These are phyloP conservation scores for Eutypa lata DNA, from an alignment of 2,329 filamentous ascomycete genomes.

Conservation along the genomic window DNA sequence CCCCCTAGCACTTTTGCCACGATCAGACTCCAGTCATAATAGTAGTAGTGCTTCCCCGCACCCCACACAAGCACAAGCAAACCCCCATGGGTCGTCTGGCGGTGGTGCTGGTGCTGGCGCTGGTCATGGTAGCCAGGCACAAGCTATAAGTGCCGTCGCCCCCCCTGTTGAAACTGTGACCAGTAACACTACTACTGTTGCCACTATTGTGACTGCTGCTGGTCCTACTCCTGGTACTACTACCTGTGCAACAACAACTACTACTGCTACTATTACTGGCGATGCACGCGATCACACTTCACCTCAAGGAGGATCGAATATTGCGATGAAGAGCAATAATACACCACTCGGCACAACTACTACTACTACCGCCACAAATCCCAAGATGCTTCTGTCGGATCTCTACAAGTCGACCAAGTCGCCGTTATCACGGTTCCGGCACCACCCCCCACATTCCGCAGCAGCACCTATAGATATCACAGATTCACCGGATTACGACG, in stretches of 20 bases:
- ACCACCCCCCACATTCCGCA: conserved; percentile 30
- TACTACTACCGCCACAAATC: conserved; percentile 10
- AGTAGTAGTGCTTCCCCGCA: conserved; percentile 27
- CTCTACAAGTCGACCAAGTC: conserved; percentile 55
- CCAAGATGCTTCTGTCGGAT: conserved; percentile 57
- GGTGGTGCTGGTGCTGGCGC: neutral
- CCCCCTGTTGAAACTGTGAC: conserved; percentile 14
- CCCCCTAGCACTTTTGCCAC: neutral
- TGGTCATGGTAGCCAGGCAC: conserved; percentile 9
- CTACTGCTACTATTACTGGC: conserved; percentile 3
- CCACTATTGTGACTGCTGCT: conserved; percentile 1
- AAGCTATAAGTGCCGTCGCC: conserved; percentile 20
- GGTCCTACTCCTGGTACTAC: too few relatives aligned
- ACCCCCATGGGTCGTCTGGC: neutral
- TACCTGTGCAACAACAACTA: conserved; percentile 6
- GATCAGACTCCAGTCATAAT: conserved; percentile 19
- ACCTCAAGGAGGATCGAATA: neutral
- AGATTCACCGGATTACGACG: conserved; percentile 49
- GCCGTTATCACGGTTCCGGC: conserved; percentile 50
- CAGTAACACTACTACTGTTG: conserved; percentile 1
- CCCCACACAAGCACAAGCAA: conserved; percentile 20
- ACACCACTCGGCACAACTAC: conserved; percentile 8
- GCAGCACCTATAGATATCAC: conserved; percentile 22
- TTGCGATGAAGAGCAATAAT: neutral
- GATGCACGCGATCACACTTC: neutral